Evolutionary conservation across 768 basidiomycete species (phyloP).

Genomic region (Cantharellus cinnabarinus): DNA sequence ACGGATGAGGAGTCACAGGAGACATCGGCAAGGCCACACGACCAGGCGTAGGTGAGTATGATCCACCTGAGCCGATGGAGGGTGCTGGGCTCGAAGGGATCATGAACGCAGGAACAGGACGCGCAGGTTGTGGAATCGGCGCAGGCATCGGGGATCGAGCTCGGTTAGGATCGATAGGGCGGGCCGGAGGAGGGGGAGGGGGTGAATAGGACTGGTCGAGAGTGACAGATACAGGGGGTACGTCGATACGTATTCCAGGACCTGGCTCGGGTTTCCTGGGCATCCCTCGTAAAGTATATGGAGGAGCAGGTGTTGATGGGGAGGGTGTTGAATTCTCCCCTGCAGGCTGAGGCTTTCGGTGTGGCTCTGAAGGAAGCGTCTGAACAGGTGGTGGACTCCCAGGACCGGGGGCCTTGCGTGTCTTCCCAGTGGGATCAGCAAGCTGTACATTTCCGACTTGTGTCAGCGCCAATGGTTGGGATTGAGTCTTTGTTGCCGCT

Average conservation of each 20-base stretch:
- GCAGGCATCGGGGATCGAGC: neutral
- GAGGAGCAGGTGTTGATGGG: no score
- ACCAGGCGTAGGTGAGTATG: neutral
- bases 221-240: neutral
- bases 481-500: neutral
- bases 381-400: no score
- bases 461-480: neutral
- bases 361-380: no score
- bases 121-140: neutral
- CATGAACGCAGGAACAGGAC: neutral
- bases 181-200: neutral
- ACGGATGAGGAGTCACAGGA: conserved; percentile 2
- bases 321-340: no score
- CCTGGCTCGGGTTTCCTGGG: neutral
- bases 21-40: neutral
- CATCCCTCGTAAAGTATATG: no score
- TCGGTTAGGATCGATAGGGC: neutral
- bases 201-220: neutral
- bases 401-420: no score
- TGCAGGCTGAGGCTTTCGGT: no score
- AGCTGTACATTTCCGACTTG: no score
- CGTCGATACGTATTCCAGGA: neutral
- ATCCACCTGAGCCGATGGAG: conserved; percentile 3
- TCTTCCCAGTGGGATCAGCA: no score
- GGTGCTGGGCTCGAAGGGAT: conserved; percentile 1